A percentile compares a stretch with the other conserved stretches of the same genome.
These are phyloP conservation scores for Yarrowia phangngaensis DNA, from an alignment of 805 yeast species.

Conservation along the genomic window DNA sequence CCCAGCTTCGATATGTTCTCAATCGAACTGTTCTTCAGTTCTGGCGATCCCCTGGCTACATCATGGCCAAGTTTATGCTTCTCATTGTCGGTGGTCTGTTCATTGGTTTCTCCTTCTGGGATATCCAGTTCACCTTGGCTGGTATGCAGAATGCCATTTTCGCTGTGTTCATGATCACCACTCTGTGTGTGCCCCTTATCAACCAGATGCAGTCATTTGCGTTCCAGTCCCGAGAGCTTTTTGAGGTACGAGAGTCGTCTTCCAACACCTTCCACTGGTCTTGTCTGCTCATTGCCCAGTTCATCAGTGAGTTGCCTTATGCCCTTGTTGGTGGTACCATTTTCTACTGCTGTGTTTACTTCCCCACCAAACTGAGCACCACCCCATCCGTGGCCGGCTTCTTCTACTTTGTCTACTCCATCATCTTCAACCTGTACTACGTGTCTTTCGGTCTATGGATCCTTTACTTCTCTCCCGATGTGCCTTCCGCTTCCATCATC, in stretches of 20 bases:
- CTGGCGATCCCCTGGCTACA: slow-evolving; percentile 61
- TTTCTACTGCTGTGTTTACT: slow-evolving; percentile 52
- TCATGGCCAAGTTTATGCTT: slow-evolving; percentile 56
- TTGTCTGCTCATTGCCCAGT: slow-evolving; percentile 51
- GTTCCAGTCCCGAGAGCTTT: slow-evolving; percentile 55
- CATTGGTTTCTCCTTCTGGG: slow-evolving; percentile 68
- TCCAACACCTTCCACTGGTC: slow-evolving; percentile 76
- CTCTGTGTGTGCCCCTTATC: slow-evolving; percentile 53
- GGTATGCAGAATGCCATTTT: slow-evolving; percentile 61
- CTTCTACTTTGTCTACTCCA: slow-evolving; percentile 49
- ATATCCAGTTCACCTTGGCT: slow-evolving; percentile 49
- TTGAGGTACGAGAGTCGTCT: slow-evolving; percentile 65
- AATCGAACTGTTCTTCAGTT: slow-evolving; percentile 46
- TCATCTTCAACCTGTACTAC: slow-evolving; percentile 51
- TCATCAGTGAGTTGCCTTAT: slow-evolving; percentile 59
- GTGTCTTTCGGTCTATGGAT: slow-evolving; percentile 54
- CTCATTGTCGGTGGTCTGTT: slow-evolving; percentile 53
- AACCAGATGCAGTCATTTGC: slow-evolving; percentile 64
- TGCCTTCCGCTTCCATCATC: slow-evolving; percentile 62
- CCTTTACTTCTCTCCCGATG: slow-evolving; percentile 58
- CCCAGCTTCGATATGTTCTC: slow-evolving; percentile 45
- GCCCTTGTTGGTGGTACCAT: slow-evolving; percentile 49
- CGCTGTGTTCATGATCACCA: slow-evolving; percentile 56
- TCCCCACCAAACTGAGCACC: slow-evolving; percentile 46
- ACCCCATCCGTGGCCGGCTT: slow-evolving; percentile 49